phyloP scores from a whole-genome alignment of 805 yeast genomes.

The Kazachstania taianensis region DNA sequence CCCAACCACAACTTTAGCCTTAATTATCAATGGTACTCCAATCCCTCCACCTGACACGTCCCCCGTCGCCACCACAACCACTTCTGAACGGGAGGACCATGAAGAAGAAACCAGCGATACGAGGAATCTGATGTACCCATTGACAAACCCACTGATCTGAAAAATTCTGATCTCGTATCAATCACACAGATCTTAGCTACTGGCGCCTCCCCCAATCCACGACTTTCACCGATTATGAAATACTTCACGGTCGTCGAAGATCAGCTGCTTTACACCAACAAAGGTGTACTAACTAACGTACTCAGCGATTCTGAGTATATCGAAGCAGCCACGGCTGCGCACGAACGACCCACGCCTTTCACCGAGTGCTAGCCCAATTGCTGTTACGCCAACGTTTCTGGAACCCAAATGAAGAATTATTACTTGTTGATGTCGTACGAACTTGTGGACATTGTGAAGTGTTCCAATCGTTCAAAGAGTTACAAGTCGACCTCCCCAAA shows the following conservation, averaged over 20 bases:
- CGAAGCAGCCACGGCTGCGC: neutral
- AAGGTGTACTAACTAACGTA: neutral
- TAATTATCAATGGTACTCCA: too few species aligned
- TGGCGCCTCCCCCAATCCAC: too few species aligned
- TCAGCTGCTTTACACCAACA: neutral
- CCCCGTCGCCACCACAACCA: too few species aligned
- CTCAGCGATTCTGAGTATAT: neutral
- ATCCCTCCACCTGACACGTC: too few species aligned
- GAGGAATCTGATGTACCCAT: too few species aligned
- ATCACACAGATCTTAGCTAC: too few species aligned
- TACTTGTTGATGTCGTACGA: neutral
- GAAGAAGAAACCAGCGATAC: too few species aligned
- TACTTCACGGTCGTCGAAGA: neutral
- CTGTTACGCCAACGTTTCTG: neutral
- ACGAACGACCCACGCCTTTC: neutral
- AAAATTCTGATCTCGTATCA: too few species aligned
- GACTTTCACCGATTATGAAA: too few species aligned
- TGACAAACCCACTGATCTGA: too few species aligned
- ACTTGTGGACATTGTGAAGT: slow-evolving; percentile 2
- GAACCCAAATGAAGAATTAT: slow-evolving; percentile 2
- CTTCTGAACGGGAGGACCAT: too few species aligned
- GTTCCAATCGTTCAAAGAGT: neutral
- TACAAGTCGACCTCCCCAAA: neutral
- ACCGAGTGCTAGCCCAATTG: neutral
- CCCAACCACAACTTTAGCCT: too few species aligned